phyloP scores from a whole-genome alignment of 176 grass and related monocot genomes.

The Aegilops tauschii region DNA sequence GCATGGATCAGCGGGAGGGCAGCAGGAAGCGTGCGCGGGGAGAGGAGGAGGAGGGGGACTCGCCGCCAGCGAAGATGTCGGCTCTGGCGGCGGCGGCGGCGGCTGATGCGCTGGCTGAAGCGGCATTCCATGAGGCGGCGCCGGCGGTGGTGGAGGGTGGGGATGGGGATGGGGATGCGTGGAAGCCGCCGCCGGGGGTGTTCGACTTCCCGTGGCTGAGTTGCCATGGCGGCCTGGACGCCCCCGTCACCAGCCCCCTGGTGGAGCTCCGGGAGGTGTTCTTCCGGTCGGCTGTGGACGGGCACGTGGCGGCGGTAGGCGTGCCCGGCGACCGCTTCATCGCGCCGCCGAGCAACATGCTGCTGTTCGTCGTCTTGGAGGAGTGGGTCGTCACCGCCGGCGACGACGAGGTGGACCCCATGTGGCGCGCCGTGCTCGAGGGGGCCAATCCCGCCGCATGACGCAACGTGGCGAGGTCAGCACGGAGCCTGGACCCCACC shows the following conservation, averaged over 20 bases:
- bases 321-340: conserved; percentile 52
- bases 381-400: conserved; percentile 37
- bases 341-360: conserved; percentile 13
- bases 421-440: conserved; percentile 57
- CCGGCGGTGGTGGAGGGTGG: neutral
- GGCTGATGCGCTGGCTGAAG: neutral
- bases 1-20: conserved; percentile 41
- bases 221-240: conserved; percentile 33
- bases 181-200: conserved; percentile 45
- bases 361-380: conserved; percentile 46
- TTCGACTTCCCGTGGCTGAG: conserved; percentile 73
- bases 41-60: conserved; percentile 12
- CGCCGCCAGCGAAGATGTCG: neutral
- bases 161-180: neutral
- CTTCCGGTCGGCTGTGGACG: conserved; percentile 73
- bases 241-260: neutral
- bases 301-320: conserved; percentile 25
- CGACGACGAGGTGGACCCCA: conserved; percentile 57
- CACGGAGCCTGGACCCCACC: neutral
- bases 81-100: neutral
- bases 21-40: conserved; percentile 28
- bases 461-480: neutral
- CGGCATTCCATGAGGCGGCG: neutral
- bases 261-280: conserved; percentile 65
- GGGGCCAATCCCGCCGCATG: conserved; percentile 24